Percentiles rank a stretch among this genome's conserved stretches.
phyloP scores from a whole-genome alignment of 176 grass and related monocot species.

The Hordeum vulgare region DNA sequence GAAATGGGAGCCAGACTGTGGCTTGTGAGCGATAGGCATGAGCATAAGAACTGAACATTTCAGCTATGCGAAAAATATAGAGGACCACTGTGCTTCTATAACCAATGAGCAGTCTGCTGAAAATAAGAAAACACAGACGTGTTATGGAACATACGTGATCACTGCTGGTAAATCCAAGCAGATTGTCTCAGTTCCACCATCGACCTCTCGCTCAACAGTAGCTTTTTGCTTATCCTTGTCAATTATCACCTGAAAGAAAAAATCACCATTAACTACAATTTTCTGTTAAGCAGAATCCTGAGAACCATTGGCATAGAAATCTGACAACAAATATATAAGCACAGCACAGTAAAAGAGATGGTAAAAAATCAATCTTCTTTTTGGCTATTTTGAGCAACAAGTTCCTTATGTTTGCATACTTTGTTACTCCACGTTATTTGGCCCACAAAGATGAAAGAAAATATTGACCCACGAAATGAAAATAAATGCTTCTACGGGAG shows the following conservation, averaged over 20 bases:
- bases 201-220: slow-evolving; percentile 76
- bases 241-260: slow-evolving; percentile 58
- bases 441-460: neutral
- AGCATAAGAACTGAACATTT: neutral
- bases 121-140: neutral
- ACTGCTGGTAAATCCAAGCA: slow-evolving; percentile 82
- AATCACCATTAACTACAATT: neutral
- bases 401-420: neutral
- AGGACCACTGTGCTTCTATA: neutral
- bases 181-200: slow-evolving; percentile 76
- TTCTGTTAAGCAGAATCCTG: neutral
- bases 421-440: neutral
- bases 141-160: slow-evolving; percentile 61
- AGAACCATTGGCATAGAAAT: neutral
- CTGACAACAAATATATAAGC: neutral
- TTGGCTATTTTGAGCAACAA: neutral
- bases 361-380: neutral
- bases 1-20: neutral
- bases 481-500: neutral
- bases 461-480: neutral
- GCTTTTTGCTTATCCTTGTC: slow-evolving; percentile 68
- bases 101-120: neutral
- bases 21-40: neutral
- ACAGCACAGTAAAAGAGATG: neutral
- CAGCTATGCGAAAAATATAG: neutral